Base-by-base conservation (phyloP, 805 yeast species). In the Yarrowia sp. region DNA sequence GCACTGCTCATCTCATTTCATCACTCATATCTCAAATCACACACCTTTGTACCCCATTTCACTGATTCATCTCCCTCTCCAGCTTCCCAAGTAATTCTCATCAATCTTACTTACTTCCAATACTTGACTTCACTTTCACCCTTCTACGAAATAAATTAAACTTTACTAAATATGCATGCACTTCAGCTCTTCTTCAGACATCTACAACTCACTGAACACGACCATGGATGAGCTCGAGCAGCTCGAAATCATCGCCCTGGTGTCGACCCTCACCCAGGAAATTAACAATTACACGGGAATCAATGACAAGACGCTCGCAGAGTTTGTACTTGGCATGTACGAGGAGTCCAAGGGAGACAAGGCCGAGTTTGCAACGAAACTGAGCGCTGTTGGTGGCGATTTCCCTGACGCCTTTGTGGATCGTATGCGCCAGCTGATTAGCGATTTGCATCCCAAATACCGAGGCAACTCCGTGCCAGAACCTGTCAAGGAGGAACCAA, bases 311-410 rank as follows among this genome's bases (percentile, higher is more conserved):
- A 77, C 80, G 7, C 78, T 85, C 26, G 83, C 86, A 0, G 85
- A 83, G 70, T 85, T 82, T 72, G 76, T 86, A 5, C 69, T 81
- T 14, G 79, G 80, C 69, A 72, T 86, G 9, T 79, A 79, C 70
- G 71, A 72, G 1, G 68, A 72, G 26, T 77, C 83, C 2, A 40
- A 70, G 2, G 75, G 77, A 16, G 69, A 61, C 48, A 42, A 75
- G 1, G 72, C 72, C 7, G 79, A 78, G 12, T 84, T 86, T 72
- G 74, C 75, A 22, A 55, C 72, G 15, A 78, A 77, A 5, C 74
- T 86, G 26, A 73, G 75, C 5, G 84, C 80, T 15, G 76, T 81
- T 68, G 87, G 85, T 5, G 83, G 84, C 45, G 84, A 80, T 5
- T 77, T 81, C 68, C 75, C 82, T 0, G 72, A 71, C 32, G 36